A percentile compares a stretch with the other conserved stretches of the same genome.
These are phyloP conservation scores for Aspergillus sp. DNA, from an alignment of 2,329 filamentous ascomycete species.

Conservation along the genomic window DNA sequence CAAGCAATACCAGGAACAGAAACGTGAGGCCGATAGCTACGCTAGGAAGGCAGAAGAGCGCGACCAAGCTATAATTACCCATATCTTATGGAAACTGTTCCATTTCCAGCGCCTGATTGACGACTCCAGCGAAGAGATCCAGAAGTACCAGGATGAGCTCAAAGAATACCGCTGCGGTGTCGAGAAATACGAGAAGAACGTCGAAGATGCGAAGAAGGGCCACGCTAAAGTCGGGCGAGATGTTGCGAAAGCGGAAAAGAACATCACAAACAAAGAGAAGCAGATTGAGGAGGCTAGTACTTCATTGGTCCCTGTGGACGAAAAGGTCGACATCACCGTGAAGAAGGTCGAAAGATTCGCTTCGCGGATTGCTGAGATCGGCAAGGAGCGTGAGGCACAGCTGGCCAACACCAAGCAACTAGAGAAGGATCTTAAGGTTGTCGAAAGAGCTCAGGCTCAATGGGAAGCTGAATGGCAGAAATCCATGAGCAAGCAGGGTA, in stretches of 20 bases:
- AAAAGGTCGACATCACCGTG: constrained; percentile 77
- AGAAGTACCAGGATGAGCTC: constrained; percentile 87
- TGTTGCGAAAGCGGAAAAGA: constrained; percentile 73
- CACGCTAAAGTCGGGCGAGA: constrained; percentile 70
- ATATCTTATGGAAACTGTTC: constrained; percentile 94
- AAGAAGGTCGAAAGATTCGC: constrained; percentile 63
- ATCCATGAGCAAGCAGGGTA: constrained; percentile 77
- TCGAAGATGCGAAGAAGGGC: constrained; percentile 77
- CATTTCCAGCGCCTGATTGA: constrained; percentile 93
- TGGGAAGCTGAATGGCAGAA: constrained; percentile 86
- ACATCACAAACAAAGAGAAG: constrained; percentile 78
- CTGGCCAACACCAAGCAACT: constrained; percentile 62
- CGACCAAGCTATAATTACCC: constrained; percentile 83
- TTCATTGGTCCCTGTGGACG: constrained; percentile 77
- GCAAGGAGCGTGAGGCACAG: constrained; percentile 70
- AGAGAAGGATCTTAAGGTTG: constrained; percentile 70
- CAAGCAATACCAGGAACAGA: constrained; percentile 95
- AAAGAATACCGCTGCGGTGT: constrained; percentile 87
- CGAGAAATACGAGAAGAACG: constrained; percentile 70
- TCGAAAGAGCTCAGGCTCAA: constrained; percentile 82
- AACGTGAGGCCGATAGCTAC: constrained; percentile 89
- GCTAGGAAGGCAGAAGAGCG: constrained; percentile 84
- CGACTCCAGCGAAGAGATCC: constrained; percentile 81
- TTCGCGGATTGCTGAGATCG: constrained; percentile 61
- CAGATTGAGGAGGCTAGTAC: constrained; percentile 82